Conservation (phyloP, 2,329 filamentous ascomycete species). For the Madurella mycetomatis region DNA sequence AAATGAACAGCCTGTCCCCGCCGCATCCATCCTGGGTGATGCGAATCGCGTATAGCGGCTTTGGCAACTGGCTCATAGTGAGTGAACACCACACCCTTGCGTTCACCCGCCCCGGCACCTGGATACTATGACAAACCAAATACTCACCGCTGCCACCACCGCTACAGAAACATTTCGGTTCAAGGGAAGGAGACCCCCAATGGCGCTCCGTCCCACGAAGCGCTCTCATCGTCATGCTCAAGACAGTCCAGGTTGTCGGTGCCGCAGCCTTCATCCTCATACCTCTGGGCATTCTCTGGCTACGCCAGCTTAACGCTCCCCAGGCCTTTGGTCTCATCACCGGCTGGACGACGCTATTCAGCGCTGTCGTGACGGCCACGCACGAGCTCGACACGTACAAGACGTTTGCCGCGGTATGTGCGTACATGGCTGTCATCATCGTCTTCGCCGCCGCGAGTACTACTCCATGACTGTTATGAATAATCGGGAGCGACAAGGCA, state of each 20-base stretch:
- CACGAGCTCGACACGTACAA: conserved; percentile 7
- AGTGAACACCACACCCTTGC: background rate
- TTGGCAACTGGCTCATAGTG: conserved; percentile 6
- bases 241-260: background rate
- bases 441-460: conserved; percentile 2
- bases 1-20: background rate
- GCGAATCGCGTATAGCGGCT: background rate
- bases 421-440: conserved; percentile 1
- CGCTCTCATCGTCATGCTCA: background rate
- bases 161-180: background rate
- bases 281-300: conserved; percentile 6
- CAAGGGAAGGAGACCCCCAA: background rate
- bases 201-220: conserved; percentile 4
- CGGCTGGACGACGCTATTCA: conserved; percentile 7
- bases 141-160: background rate
- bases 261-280: conserved; percentile 1
- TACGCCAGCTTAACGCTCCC: conserved; percentile 1
- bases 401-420: conserved; percentile 2
- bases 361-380: background rate
- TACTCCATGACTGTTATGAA: background rate
- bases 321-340: conserved; percentile 11
- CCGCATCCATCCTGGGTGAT: background rate
- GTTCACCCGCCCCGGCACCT: background rate
- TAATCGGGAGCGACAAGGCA: too few relatives aligned
- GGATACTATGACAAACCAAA: background rate